Evolutionary conservation across 768 basidiomycete genomes (phyloP), one percentile per base, ranked within the genome.

Genomic region (Lyophyllum shimeji): DNA sequence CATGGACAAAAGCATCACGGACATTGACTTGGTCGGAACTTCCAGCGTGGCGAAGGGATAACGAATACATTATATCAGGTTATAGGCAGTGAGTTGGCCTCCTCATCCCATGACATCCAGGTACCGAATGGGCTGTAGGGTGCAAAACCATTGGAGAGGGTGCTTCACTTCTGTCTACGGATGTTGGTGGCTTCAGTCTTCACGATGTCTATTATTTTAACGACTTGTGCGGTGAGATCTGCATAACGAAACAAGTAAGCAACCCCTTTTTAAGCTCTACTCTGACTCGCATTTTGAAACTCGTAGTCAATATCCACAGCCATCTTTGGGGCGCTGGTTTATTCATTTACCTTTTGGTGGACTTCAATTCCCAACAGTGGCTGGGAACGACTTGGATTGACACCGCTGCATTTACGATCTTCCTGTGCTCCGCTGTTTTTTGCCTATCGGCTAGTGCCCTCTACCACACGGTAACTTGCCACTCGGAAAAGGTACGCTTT

Each of bases 231-330:
- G 48, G 55, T 48, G 60, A 90, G 90, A 89, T 71, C 61, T 89
- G 55, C 90, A 92, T 69, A 92, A 91, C 62, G 89, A 90, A 71
- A 89, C 87, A 55, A 78, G 90, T 86, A 34, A 23, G 50, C 50
- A 25, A 46, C 48, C 25, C n/a, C 13, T 13, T 37, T 39, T 47
- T 56, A 52, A 48, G 49, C 33, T 63, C 57, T 48, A 56, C 58
- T 63, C 31, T 44, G 45, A 50, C 39, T 13, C 34, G 45, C 11
- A 51, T 52, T 31, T 46, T 44, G 59, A 51, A 33, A 53, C 60
- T 39, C 24, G 13, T 56, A 90, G 91, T 95, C 53, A 95, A 95
- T 71, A 92, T 95, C 45, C 89, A 93, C 70, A 88, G 80, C 56
- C 93, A 95, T 66, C 74, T 93, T 7, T 80, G 84, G 74, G 89